These are phyloP conservation scores for Radiomyces spectabilis DNA, from an alignment of 192 early-diverging fungal genomes.

Conservation along the genomic window DNA sequence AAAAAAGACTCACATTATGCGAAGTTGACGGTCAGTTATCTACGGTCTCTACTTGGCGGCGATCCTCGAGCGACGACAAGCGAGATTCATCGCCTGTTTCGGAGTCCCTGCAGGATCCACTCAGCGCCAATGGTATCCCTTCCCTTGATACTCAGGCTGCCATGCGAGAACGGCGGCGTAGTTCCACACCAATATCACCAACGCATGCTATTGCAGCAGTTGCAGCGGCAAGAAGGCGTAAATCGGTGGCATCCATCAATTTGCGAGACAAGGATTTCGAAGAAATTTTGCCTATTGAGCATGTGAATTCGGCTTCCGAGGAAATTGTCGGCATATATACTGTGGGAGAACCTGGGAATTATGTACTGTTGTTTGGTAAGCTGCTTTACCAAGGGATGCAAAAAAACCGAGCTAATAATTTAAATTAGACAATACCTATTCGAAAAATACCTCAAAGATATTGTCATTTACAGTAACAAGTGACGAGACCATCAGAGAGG, in stretches of 20 bases:
- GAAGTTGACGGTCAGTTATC: neutral
- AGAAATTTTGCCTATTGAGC: constrained; percentile 75
- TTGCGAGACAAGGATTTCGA: constrained; percentile 54
- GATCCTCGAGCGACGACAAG: neutral
- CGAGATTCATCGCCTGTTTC: neutral
- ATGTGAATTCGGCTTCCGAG: constrained; percentile 78
- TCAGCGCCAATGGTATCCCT: neutral
- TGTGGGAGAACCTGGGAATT: constrained; percentile 72
- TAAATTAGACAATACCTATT: constrained; percentile 46
- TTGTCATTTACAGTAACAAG: constrained; percentile 43
- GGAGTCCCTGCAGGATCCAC: neutral
- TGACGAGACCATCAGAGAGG: constrained; percentile 3
- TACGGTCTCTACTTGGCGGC: neutral
- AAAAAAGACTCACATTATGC: neutral
- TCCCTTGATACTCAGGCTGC: neutral
- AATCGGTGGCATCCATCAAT: neutral
- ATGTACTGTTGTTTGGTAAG: constrained; percentile 68
- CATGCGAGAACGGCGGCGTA: neutral
- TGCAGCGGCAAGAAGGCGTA: neutral
- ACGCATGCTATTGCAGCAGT: neutral
- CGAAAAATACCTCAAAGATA: constrained; percentile 41
- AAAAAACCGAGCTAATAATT: neutral
- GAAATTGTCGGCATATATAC: constrained; percentile 74
- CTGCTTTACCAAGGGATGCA: neutral
- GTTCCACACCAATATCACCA: neutral